Percentiles rank a stretch among this genome's conserved stretches.
These are phyloP conservation scores for Alliaria petiolata DNA, from an alignment of 345 rosid genomes.

Conservation along the genomic window DNA sequence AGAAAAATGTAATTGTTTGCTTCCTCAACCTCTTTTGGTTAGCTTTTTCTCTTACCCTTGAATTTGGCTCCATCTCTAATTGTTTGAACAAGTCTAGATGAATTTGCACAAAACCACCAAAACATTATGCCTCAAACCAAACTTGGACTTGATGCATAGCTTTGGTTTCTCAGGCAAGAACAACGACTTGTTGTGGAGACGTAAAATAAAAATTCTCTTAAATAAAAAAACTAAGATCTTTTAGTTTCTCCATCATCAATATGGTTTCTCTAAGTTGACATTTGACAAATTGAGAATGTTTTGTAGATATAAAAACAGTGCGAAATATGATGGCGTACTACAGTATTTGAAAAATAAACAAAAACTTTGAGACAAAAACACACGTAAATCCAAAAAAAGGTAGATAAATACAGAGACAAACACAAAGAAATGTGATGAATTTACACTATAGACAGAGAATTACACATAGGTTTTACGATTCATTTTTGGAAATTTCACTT, in stretches of 20 bases:
- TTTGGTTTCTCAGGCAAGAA: too few relatives aligned
- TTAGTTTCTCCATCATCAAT: neutral
- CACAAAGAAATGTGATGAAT: conserved; percentile 4
- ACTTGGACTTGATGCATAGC: too few relatives aligned
- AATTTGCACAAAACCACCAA: too few relatives aligned
- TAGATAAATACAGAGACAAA: neutral
- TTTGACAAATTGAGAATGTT: neutral
- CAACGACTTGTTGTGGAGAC: too few relatives aligned
- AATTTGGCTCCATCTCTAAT: too few relatives aligned
- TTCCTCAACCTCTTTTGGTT: too few relatives aligned
- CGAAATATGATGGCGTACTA: neutral
- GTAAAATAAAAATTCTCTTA: too few relatives aligned
- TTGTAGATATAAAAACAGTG: neutral
- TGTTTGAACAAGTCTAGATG: too few relatives aligned
- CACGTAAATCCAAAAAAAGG: neutral
- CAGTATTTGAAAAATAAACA: neutral
- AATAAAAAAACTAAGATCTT: too few relatives aligned
- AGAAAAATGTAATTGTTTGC: too few relatives aligned
- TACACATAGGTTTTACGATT: neutral
- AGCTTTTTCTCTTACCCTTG: too few relatives aligned
- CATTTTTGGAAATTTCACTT: neutral
- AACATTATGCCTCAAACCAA: too few relatives aligned
- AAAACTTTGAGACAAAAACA: neutral
- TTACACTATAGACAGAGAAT: conserved; percentile 21
- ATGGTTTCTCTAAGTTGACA: neutral